These are phyloP conservation scores for Cylindrotheca fusiformis DNA, from an alignment of 108 stramenopile genomes.

Conservation along the genomic window DNA sequence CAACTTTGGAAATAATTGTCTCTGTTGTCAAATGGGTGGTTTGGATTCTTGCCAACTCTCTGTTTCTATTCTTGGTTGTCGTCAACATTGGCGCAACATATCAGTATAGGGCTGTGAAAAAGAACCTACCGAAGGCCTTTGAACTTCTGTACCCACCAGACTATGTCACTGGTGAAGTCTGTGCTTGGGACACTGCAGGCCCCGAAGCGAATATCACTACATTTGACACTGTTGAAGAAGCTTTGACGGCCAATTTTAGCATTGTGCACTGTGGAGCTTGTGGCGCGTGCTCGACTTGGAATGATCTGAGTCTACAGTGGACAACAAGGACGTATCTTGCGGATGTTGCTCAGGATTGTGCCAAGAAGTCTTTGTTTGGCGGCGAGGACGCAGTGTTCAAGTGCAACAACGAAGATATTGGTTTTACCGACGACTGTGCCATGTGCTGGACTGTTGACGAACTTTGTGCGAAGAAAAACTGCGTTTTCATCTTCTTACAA, in stretches of 20 bases:
- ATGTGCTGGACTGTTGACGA: conserved; percentile 54
- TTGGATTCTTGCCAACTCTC: background rate
- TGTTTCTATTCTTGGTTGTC: conserved; percentile 39
- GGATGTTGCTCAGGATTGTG: conserved; percentile 21
- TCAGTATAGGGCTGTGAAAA: conserved; percentile 25
- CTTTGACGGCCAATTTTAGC: conserved; percentile 36
- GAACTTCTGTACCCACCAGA: conserved; percentile 30
- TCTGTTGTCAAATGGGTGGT: background rate
- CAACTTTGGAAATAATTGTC: background rate
- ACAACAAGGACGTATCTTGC: conserved; percentile 34
- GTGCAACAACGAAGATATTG: conserved; percentile 37
- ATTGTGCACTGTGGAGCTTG: conserved; percentile 57
- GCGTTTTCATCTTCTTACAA: conserved; percentile 54
- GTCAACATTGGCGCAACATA: conserved; percentile 43
- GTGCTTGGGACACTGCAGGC: conserved; percentile 48
- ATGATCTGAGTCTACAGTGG: conserved; percentile 41
- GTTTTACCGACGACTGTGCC: conserved; percentile 41
- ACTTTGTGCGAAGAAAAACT: conserved; percentile 49
- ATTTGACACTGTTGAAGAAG: conserved; percentile 35
- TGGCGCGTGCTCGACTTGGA: conserved; percentile 50
- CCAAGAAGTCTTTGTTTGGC: conserved; percentile 33
- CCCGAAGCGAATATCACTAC: conserved; percentile 48
- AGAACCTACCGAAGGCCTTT: conserved; percentile 15
- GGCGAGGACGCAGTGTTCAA: conserved; percentile 42
- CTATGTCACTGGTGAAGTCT: conserved; percentile 41